Base-by-base conservation (phyloP, 1,284 basidiomycete species). In the Naganishia liquefaciens region DNA sequence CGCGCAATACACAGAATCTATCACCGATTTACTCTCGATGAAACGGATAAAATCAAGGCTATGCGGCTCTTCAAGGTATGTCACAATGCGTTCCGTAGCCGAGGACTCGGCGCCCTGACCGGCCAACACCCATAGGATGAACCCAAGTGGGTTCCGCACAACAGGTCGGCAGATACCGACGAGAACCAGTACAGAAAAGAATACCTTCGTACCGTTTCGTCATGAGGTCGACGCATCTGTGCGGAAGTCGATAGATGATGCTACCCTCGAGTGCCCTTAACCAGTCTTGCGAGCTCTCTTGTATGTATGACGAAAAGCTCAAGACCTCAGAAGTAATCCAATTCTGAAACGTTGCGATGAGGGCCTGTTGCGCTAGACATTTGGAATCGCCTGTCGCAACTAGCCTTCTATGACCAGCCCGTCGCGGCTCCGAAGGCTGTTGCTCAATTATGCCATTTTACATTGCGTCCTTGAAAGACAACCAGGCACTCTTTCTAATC, bases 1-100 rank as follows among this genome's bases (percentile, higher is more conserved):
- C 17, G 25, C 28, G 21, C 30, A 39, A 19, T 3, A 2, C 42
- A 55, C 64, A 76, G 81, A 0, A 90, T 91, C 70, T 92, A 91
- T 76, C 90, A 93, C 77, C 86, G 90, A 27, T 92, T 93, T 80
- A 91, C 88, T 0, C 84, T 92, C 25, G 89, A 91, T 73, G 82
- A 84, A 68, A 77, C 77, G 58, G 84, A 92, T 74, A 79, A 78
- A 47, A 86, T 91, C 74, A 85, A 86, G 66, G 87, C 88, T 1
- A 81, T 91, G 77, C 82, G 90, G 4, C 78, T 93, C 54, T 93
- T 92, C 85, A 84, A 89, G 83, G 88, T 85, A 66, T 30, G 79
- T 54, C 1, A 5, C 15, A 17, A 11, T 39, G 21, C 11, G 23
- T 28, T 23, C 1, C 4, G 13, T 25, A 54, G n/a, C 3, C 9